Evolutionary conservation across 352 stramenopile genomes (phyloP).

Genomic region (Globisporangium heterothallicum): DNA sequence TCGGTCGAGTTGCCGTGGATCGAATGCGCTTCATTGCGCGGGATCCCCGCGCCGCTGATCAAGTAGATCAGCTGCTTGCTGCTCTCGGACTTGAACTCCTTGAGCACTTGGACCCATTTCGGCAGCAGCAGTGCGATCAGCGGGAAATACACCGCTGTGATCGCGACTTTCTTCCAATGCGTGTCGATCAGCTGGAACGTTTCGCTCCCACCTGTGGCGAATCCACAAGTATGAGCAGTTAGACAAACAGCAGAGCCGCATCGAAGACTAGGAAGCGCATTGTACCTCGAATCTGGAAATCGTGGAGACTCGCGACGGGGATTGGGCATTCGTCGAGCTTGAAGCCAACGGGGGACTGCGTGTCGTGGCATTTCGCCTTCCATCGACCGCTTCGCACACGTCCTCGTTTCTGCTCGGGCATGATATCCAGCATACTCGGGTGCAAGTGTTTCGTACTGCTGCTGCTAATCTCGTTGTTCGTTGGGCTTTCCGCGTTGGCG

Average conservation of each 20-base stretch:
- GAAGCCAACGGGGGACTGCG: conserved; percentile 75
- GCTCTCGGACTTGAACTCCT: conserved; percentile 69
- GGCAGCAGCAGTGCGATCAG: conserved; percentile 92
- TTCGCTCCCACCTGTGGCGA: conserved; percentile 33
- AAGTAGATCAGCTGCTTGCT: conserved; percentile 93
- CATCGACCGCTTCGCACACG: conserved; percentile 28
- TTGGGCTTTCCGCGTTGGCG: conserved; percentile 11
- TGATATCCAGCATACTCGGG: conserved; percentile 61
- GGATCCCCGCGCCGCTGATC: conserved; percentile 94
- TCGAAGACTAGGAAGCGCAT: not conserved
- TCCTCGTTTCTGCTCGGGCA: conserved; percentile 11
- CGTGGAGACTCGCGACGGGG: conserved; percentile 37
- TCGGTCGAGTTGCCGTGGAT: conserved; percentile 95
- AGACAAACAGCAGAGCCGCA: not conserved
- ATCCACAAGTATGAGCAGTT: not conserved
- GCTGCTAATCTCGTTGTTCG: conserved; percentile 41
- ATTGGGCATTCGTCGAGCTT: conserved; percentile 56
- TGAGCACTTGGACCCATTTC: conserved; percentile 86
- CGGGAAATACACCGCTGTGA: conserved; percentile 93
- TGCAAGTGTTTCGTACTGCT: conserved; percentile 59
- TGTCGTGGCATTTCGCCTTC: conserved; percentile 51
- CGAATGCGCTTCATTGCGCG: conserved; percentile 90
- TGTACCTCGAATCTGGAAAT: conserved; percentile 62
- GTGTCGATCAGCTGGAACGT: conserved; percentile 51
- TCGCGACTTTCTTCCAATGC: conserved; percentile 60